Base-by-base conservation (phyloP, 148 eudicot genomes). In the Chenopodium quinoa region DNA sequence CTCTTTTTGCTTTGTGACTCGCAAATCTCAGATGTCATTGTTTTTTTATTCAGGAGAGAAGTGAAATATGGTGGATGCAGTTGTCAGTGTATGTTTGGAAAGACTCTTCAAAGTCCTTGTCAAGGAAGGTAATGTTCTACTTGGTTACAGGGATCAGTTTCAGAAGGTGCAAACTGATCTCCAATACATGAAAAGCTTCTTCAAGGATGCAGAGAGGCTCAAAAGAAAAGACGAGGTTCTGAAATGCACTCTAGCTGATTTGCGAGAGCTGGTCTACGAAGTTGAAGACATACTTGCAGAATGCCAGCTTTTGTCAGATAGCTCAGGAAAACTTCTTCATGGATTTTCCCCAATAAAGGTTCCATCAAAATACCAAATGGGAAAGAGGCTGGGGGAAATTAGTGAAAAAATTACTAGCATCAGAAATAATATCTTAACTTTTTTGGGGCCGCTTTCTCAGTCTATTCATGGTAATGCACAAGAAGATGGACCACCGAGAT, bases 51-150 rank as follows among this genome's bases (percentile, higher is more conserved):
- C 73, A 75, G 73, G 80, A 46, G 14, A 29, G 64, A 31, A 68
- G 22, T n/a, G n/a, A 68, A 77, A 71, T 31, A 89, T 89, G 91
- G 91, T 84, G 86, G 91, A 89, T 76, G 91, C 91, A 46, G 85
- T 89, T 1, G 90, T 87, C 9, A 66, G 76, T 44, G 90, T 87
- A 2, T 86, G 88, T 70, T 63, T 87, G 84, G 90, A 87, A 40
- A 87, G 75, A 74, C 87, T 89, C 23, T 75, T 89, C 17, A 82
- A 79, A 9, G 54, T 58, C 80, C 83, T 89, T 27, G 37, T 80
- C 44, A 78, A 86, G 75, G 86, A 87, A 81, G 82, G 86, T 44
- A 74, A 75, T 64, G 34, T 84, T n/a, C 64, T 87, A 31, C 78
- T 79, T 60, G 83, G 86, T 80, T 75, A 31, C 44, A 69, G 75